These are phyloP conservation scores for Triticum urartu DNA, from an alignment of 176 grass and related monocot genomes.

Conservation along the genomic window DNA sequence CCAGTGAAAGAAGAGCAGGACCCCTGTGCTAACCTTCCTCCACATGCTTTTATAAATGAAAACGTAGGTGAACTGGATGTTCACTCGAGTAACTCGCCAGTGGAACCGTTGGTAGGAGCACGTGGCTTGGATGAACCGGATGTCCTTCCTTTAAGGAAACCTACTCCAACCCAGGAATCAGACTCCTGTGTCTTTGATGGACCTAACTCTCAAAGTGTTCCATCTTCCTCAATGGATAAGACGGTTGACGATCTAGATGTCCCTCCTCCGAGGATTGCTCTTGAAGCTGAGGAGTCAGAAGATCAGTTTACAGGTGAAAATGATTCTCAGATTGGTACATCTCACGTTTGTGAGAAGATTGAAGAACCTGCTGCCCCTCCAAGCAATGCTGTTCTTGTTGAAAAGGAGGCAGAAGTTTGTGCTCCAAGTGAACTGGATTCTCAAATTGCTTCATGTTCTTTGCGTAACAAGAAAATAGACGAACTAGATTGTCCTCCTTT, in stretches of 20 bases:
- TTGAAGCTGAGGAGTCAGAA: conserved; percentile 24
- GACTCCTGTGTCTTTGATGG: background rate
- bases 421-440: conserved; percentile 25
- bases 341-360: conserved; percentile 33
- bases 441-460: conserved; percentile 22
- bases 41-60: conserved; percentile 20
- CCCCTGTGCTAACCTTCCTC: background rate
- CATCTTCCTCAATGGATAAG: conserved; percentile 21
- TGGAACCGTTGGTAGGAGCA: conserved; percentile 15
- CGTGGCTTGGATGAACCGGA: background rate
- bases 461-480: conserved; percentile 13
- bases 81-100: background rate
- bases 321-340: conserved; percentile 21
- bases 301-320: background rate
- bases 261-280: conserved; percentile 11
- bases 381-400: background rate
- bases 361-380: conserved; percentile 15
- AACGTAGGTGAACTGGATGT: conserved; percentile 22
- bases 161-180: conserved; percentile 25
- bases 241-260: background rate
- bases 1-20: conserved; percentile 32
- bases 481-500: conserved; percentile 17
- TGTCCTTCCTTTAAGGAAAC: conserved; percentile 9
- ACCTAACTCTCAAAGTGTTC: conserved; percentile 9
- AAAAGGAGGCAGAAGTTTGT: conserved; percentile 31